Percentiles rank a stretch among this genome's conserved stretches.
These are phyloP conservation scores for Fagopyrum tataricum DNA, from an alignment of 148 eudicot genomes.

Conservation along the genomic window DNA sequence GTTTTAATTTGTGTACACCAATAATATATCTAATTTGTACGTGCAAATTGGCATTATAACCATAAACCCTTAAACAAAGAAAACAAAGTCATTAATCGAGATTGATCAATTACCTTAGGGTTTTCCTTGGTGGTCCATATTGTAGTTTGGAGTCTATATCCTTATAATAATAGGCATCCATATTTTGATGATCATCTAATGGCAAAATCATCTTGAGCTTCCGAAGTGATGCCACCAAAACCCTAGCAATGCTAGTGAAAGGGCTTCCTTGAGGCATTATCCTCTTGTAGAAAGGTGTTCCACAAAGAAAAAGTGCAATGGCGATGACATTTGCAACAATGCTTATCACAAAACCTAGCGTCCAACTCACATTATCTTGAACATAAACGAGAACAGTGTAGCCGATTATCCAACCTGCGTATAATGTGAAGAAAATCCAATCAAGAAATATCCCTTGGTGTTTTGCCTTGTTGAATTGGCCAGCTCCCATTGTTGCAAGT, in stretches of 20 bases:
- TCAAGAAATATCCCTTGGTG: conserved; percentile 34
- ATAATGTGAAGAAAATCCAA: conserved; percentile 29
- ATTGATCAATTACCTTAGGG: neutral
- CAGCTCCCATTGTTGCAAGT: conserved; percentile 42
- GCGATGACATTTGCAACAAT: conserved; percentile 28
- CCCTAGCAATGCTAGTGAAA: conserved; percentile 39
- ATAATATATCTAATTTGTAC: too few relatives aligned
- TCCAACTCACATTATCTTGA: conserved; percentile 48
- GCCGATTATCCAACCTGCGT: conserved; percentile 26
- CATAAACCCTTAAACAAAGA: neutral
- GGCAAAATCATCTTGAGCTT: neutral
- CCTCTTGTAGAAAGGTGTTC: conserved; percentile 26
- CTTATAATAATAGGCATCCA: conserved; percentile 3
- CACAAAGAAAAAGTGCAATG: conserved; percentile 25
- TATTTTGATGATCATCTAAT: neutral
- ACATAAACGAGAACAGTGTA: conserved; percentile 35
- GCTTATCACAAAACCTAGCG: conserved; percentile 30
- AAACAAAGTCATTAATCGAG: neutral
- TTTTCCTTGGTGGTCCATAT: conserved; percentile 6
- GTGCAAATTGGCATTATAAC: neutral
- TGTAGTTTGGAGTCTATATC: neutral
- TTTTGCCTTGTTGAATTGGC: conserved; percentile 31
- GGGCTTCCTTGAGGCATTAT: conserved; percentile 37
- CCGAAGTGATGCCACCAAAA: conserved; percentile 28
- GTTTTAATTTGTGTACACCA: too few relatives aligned